Evolutionary conservation across 2,329 filamentous ascomycete species (phyloP), one percentile per base, ranked within the genome.

Genomic region (Trichoderma sp.): DNA sequence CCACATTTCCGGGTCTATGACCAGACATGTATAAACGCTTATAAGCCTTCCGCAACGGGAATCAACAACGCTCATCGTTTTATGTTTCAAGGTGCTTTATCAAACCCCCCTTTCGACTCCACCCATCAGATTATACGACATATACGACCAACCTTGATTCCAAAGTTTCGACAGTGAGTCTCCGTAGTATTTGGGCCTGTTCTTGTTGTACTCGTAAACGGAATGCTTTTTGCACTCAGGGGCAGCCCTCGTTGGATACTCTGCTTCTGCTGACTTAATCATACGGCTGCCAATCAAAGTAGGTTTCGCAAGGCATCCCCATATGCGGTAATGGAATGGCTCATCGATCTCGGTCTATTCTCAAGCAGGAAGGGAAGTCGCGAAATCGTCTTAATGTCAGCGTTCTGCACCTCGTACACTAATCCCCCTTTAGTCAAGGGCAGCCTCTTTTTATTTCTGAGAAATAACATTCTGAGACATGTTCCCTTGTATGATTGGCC

Each of bases 261-360:
- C 14, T 39, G 58, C 18, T 56, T 62, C 15, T 51, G 62, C 39
- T 51, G 24, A 64, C 18, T 6, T 39, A 24, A 57, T 57, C 24
- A 21, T 11, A 26, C 3, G 18, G 28, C 12, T 15, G 43, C 43
- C 39, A 63, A 56, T 70, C 43, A 63, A 39, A n/a, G 14, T 14
- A n/a, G 11, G 15, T 56, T 43, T 70, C 68, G 58, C 68, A 64
- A 70, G 43, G 57, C 58, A 39, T 28, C 58, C 68, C 58, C 68
- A 43, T 30, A n/a, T 63, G 7, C 7, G 60, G 68, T 24, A 70
- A 60, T 57, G 24, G 9, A n/a, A n/a, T 43, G 15, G 39, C 1
- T n/a, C n/a, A 51, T 51, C 43, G 8, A 51, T 51, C 8, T 51
- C 43, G n/a, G 43, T 51, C 43, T 51, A 28, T 30, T 34, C 32